Evolutionary conservation across 2,329 filamentous ascomycete species (phyloP).

Genomic region (Lachnellula arida): DNA sequence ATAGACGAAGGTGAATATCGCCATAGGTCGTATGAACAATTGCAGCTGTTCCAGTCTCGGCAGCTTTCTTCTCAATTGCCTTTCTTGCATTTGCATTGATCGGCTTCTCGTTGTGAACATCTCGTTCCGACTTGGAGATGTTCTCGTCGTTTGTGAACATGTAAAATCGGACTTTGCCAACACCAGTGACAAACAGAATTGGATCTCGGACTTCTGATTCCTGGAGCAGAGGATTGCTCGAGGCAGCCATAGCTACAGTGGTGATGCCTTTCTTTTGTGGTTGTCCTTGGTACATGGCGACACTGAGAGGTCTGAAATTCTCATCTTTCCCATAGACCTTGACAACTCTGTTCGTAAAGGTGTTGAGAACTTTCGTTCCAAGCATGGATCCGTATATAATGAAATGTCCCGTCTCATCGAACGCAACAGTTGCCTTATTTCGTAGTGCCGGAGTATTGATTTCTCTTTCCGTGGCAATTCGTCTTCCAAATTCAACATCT

Average conservation of each 20-base stretch:
- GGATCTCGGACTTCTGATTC: conserved; percentile 90
- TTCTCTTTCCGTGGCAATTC: conserved; percentile 81
- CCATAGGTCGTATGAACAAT: conserved; percentile 89
- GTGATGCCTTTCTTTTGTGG: conserved; percentile 91
- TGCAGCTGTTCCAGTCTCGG: conserved; percentile 72
- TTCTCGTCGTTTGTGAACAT: conserved; percentile 93
- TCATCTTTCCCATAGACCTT: conserved; percentile 90
- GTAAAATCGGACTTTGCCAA: conserved; percentile 89
- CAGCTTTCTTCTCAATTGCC: conserved; percentile 53
- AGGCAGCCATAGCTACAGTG: conserved; percentile 96
- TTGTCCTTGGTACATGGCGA: conserved; percentile 89
- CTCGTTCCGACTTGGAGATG: conserved; percentile 76
- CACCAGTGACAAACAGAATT: conserved; percentile 78
- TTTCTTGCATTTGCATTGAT: conserved; percentile 55
- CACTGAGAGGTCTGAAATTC: conserved; percentile 74
- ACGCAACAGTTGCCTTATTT: conserved; percentile 78
- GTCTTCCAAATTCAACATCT: conserved; percentile 84
- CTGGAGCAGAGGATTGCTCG: conserved; percentile 84
- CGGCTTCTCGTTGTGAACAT: conserved; percentile 93
- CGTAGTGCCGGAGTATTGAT: conserved; percentile 66
- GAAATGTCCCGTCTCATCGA: conserved; percentile 95
- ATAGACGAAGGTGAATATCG: conserved; percentile 89
- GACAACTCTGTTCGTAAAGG: conserved; percentile 85
- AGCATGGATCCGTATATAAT: conserved; percentile 89
- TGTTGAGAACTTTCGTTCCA: conserved; percentile 94